Conservation (phyloP, 768 basidiomycete species). For the Symmetrospora coprosmae region DNA sequence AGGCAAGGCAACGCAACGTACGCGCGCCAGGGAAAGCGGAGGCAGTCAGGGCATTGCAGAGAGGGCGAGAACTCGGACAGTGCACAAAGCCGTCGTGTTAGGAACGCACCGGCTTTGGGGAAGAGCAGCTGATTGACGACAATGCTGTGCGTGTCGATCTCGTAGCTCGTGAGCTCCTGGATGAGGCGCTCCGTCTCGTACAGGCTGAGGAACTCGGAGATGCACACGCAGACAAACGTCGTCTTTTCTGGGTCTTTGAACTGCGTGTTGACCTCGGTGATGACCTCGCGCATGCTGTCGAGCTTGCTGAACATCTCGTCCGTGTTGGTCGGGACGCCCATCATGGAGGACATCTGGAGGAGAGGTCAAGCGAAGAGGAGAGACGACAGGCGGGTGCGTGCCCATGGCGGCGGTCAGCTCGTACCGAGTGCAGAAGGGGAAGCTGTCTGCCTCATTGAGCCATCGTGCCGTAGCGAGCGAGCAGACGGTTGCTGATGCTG, state of each 20-base stretch:
- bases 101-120: constrained; percentile 72
- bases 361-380: too few relatives aligned
- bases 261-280: constrained; percentile 96
- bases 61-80: too few relatives aligned
- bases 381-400: too few relatives aligned
- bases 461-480: too few relatives aligned
- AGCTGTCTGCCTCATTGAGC: too few relatives aligned
- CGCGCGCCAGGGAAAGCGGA: neutral
- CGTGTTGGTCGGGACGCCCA: constrained; percentile 73
- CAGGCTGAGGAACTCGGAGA: constrained; percentile 59
- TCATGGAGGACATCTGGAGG: constrained; percentile 77
- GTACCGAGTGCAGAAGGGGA: neutral
- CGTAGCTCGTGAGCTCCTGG: constrained; percentile 45
- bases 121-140: constrained; percentile 94
- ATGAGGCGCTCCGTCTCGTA: constrained; percentile 98
- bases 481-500: neutral
- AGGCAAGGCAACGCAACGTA: too few relatives aligned
- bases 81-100: too few relatives aligned
- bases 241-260: constrained; percentile 99
- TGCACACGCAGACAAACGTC: constrained; percentile 69
- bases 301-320: constrained; percentile 97
- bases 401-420: too few relatives aligned
- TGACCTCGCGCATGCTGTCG: constrained; percentile 88
- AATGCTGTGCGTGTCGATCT: constrained; percentile 97
- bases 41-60: neutral